Conservation (phyloP, 805 yeast genomes). For the Sungouiella thailandica region DNA sequence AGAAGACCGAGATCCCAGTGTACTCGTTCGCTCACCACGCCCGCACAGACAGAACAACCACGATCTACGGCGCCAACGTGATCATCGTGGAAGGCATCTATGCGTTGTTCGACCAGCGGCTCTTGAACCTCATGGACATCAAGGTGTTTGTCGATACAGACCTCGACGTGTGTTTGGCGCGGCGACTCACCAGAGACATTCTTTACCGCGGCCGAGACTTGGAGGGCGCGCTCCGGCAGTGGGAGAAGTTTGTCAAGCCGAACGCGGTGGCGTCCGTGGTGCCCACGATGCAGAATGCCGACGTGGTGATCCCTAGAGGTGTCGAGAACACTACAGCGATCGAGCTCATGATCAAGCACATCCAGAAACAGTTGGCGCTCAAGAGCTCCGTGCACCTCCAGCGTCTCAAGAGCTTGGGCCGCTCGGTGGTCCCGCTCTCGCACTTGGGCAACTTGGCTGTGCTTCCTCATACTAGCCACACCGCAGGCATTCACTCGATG, state of each 20-base stretch:
- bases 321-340: constrained; percentile 79
- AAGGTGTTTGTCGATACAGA: constrained; percentile 93
- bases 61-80: constrained; percentile 91
- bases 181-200: constrained; percentile 84
- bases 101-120: constrained; percentile 65
- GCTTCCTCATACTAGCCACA: constrained; percentile 57
- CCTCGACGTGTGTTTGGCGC: constrained; percentile 83
- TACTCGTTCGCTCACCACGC: constrained; percentile 69
- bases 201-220: constrained; percentile 82
- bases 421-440: constrained; percentile 25
- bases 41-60: constrained; percentile 56
- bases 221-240: constrained; percentile 76
- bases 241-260: constrained; percentile 91
- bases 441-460: constrained; percentile 28
- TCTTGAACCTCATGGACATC: constrained; percentile 73
- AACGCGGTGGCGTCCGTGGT: constrained; percentile 71
- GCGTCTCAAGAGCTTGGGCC: constrained; percentile 56
- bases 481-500: constrained; percentile 66
- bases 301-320: constrained; percentile 87
- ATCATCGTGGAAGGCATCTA: constrained; percentile 90
- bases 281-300: constrained; percentile 77
- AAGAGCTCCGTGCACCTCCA: constrained; percentile 68
- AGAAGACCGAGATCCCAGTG: constrained; percentile 37
- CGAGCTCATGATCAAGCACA: constrained; percentile 71
- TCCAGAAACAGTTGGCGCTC: constrained; percentile 59